Conservation (phyloP, 192 early-diverging fungal genomes). For the Coemansia asiatica region DNA sequence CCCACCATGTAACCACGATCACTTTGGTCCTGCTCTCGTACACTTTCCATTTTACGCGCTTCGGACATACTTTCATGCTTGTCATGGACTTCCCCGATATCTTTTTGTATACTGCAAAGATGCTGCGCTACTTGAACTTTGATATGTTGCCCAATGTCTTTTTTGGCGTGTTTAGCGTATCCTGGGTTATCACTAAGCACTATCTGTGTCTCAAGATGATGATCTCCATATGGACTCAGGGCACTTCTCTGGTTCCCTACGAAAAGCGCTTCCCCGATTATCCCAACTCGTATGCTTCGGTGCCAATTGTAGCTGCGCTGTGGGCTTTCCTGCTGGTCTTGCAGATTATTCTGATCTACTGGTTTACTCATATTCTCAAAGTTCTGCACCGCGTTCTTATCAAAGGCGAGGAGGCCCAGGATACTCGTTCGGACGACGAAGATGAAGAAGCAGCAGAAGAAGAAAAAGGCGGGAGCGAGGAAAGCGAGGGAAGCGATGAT, state of each 20-base stretch:
- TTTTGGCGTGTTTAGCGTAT: slow-evolving; percentile 73
- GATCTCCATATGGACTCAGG: slow-evolving; percentile 59
- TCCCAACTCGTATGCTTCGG: slow-evolving; percentile 56
- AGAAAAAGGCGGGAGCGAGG: slow-evolving; percentile 26
- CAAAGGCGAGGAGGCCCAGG: slow-evolving; percentile 66
- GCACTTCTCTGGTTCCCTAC: slow-evolving; percentile 49
- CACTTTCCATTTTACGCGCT: slow-evolving; percentile 55
- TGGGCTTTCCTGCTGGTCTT: slow-evolving; percentile 63
- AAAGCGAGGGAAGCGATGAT: background rate
- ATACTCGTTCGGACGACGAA: slow-evolving; percentile 63
- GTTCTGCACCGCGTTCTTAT: slow-evolving; percentile 61
- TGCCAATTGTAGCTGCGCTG: slow-evolving; percentile 53
- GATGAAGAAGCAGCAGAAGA: slow-evolving; percentile 36
- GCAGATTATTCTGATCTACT: slow-evolving; percentile 72
- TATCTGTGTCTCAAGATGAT: slow-evolving; percentile 68
- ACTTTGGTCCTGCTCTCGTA: slow-evolving; percentile 54
- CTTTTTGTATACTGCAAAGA: slow-evolving; percentile 65
- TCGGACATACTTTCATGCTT: slow-evolving; percentile 57
- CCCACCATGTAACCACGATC: slow-evolving; percentile 58
- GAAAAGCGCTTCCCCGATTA: slow-evolving; percentile 62
- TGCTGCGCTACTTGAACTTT: slow-evolving; percentile 70
- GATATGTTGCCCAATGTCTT: slow-evolving; percentile 63
- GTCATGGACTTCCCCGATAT: slow-evolving; percentile 62
- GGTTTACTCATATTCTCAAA: slow-evolving; percentile 73
- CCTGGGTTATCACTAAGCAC: slow-evolving; percentile 79